Evolutionary conservation across 2,329 filamentous ascomycete genomes (phyloP).

Genomic region (Grosmannia clavigera): DNA sequence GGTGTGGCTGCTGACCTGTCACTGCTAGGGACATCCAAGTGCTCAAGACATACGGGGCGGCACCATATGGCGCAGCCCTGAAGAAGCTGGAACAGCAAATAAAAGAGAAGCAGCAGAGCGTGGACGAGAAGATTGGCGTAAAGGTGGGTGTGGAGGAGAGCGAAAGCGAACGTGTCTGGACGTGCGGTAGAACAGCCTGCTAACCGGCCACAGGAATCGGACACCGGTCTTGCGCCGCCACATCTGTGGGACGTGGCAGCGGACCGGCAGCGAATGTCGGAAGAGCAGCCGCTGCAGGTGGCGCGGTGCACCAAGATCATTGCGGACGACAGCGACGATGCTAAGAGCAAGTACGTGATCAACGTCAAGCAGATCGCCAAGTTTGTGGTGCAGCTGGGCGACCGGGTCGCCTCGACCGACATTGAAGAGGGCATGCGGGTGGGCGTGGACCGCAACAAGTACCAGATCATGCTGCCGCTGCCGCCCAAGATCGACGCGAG

Average conservation of each 20-base stretch:
- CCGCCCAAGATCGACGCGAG: conserved; percentile 98
- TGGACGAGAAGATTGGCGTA: conserved; percentile 95
- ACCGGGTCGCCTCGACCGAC: conserved; percentile 93
- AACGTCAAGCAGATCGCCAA: conserved; percentile 99
- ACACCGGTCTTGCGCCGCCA: conserved; percentile 93
- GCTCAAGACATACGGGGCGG: conserved; percentile 95
- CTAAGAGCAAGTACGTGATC: conserved; percentile 99
- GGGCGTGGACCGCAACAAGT: conserved; percentile 96
- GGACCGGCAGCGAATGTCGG: conserved; percentile 94
- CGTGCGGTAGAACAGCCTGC: conserved; percentile 11
- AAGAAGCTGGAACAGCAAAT: conserved; percentile 99
- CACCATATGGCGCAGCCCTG: conserved; percentile 82
- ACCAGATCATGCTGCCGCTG: conserved; percentile 91
- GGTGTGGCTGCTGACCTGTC: conserved; percentile 13
- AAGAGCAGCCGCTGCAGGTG: conserved; percentile 95
- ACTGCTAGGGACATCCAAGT: conserved; percentile 84
- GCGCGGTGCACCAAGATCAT: conserved; percentile 99
- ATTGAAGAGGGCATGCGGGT: conserved; percentile 99
- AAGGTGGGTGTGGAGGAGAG: conserved; percentile 38
- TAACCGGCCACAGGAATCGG: conserved; percentile 62
- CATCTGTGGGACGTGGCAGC: conserved; percentile 98
- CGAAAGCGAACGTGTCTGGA: background rate
- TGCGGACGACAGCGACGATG: conserved; percentile 83
- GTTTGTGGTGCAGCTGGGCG: conserved; percentile 95
- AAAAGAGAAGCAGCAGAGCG: conserved; percentile 95